phyloP scores from a whole-genome alignment of 495 filamentous ascomycete genomes.

The Daldinia caldariorum region DNA sequence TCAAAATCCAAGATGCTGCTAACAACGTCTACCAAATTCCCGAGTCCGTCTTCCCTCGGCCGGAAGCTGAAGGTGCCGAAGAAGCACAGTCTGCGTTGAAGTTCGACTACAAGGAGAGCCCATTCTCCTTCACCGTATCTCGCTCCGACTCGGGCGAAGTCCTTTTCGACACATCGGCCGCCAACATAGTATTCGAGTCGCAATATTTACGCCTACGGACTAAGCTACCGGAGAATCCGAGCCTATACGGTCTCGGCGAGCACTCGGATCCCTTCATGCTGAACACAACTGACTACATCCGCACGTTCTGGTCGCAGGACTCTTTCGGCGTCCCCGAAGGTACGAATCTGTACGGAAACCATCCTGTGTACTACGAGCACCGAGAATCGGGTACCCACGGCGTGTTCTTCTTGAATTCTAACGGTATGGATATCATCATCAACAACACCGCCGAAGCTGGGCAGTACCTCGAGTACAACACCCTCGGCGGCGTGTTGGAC shows the following conservation, averaged over 20 bases:
- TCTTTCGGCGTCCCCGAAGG: conserved; percentile 62
- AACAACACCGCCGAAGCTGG: conserved; percentile 67
- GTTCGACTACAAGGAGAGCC: conserved; percentile 71
- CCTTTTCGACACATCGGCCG: conserved; percentile 81
- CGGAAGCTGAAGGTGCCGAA: conserved; percentile 47
- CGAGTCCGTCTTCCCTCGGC: conserved; percentile 73
- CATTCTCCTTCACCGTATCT: conserved; percentile 81
- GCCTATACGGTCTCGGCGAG: conserved; percentile 81
- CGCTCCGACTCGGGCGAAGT: conserved; percentile 70
- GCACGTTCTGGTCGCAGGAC: conserved; percentile 85
- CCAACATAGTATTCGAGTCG: conserved; percentile 77
- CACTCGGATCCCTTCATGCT: conserved; percentile 77
- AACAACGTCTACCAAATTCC: conserved; percentile 84
- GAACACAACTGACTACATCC: conserved; percentile 76
- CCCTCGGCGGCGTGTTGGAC: conserved; percentile 81
- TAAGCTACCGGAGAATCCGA: conserved; percentile 69
- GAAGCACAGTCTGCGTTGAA: conserved; percentile 60
- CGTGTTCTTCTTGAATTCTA: conserved; percentile 83
- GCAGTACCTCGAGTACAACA: conserved; percentile 87
- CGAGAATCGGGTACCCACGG: conserved; percentile 76
- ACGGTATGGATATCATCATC: conserved; percentile 90
- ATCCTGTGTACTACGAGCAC: conserved; percentile 88
- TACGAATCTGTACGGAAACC: conserved; percentile 83
- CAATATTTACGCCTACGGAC: conserved; percentile 80
- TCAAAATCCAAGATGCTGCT: conserved; percentile 81